Conservation (phyloP, 148 eudicot species). For the Arbutus unedo region DNA sequence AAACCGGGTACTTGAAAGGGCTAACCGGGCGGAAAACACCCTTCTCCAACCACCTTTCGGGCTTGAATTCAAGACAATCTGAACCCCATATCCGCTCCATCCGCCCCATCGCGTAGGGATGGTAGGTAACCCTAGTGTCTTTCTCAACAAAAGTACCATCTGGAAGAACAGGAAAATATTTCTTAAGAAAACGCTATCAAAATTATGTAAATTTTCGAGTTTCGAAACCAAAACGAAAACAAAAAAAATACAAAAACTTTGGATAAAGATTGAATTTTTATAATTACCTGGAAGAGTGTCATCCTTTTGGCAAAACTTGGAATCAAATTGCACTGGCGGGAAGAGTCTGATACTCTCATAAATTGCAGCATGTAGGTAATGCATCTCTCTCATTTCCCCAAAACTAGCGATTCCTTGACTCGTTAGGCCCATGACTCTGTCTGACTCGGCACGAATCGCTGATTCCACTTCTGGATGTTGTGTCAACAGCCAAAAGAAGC, state of each 20-base stretch:
- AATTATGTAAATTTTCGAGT: too few species aligned
- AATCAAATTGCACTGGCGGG: conserved; percentile 30
- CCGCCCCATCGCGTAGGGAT: conserved; percentile 28
- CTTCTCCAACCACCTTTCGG: conserved; percentile 19
- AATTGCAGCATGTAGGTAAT: conserved; percentile 23
- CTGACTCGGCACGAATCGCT: conserved; percentile 38
- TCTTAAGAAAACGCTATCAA: background rate
- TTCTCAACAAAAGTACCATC: conserved; percentile 15
- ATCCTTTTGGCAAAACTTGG: conserved; percentile 23
- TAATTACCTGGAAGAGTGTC: conserved; percentile 19
- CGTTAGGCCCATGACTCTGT: conserved; percentile 23
- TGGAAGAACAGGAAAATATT: background rate
- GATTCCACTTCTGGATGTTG: conserved; percentile 37
- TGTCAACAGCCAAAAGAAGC: conserved; percentile 46
- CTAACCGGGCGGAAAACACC: conserved; percentile 15
- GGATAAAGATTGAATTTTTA: background rate
- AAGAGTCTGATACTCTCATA: conserved; percentile 24
- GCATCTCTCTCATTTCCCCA: conserved; percentile 20
- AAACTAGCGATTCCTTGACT: conserved; percentile 5
- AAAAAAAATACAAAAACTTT: too few species aligned
- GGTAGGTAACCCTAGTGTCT: conserved; percentile 24
- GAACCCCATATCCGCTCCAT: conserved; percentile 26
- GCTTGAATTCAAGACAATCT: conserved; percentile 25
- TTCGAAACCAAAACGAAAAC: too few species aligned
- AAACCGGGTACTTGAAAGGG: conserved; percentile 30